Evolutionary conservation across 306 rosid species (phyloP).

Genomic region (Cotoneaster glaucophyllus): DNA sequence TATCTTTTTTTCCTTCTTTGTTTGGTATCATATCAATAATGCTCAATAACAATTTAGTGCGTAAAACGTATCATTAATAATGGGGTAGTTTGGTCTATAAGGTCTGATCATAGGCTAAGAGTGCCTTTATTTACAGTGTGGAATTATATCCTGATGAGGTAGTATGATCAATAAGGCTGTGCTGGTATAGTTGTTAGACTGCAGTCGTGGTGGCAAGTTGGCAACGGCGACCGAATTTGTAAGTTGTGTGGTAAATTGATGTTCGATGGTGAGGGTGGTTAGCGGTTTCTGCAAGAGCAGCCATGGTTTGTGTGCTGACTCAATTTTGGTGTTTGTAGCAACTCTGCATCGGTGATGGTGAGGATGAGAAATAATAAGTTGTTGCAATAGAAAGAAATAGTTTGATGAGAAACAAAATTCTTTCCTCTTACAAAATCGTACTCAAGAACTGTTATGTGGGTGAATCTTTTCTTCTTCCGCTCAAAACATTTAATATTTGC

Average conservation of each 20-base stretch:
- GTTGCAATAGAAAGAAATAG: not conserved
- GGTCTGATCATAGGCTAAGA: not conserved
- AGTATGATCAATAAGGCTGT: not conserved
- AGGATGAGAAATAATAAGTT: not conserved
- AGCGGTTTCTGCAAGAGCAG: not conserved
- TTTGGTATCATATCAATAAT: not conserved
- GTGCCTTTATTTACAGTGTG: not conserved
- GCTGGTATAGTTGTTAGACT: not conserved
- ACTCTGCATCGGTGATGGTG: not conserved
- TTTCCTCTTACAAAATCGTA: not conserved
- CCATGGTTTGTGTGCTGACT: not conserved
- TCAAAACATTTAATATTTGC: not conserved
- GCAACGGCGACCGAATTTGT: not conserved
- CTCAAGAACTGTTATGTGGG: not conserved
- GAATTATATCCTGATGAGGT: not conserved
- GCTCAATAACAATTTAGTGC: not conserved
- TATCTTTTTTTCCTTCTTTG: not conserved
- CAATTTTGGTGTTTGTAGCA: not conserved
- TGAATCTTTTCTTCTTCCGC: not conserved
- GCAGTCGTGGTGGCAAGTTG: not conserved
- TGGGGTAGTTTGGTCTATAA: not conserved
- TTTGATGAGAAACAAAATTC: not conserved
- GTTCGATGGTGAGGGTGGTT: not conserved
- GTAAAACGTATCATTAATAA: not conserved
- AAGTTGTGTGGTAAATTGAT: slow-evolving; percentile 1